Evolutionary conservation across 2,329 filamentous ascomycete species (phyloP).

Genomic region (Emergomyces africanus): DNA sequence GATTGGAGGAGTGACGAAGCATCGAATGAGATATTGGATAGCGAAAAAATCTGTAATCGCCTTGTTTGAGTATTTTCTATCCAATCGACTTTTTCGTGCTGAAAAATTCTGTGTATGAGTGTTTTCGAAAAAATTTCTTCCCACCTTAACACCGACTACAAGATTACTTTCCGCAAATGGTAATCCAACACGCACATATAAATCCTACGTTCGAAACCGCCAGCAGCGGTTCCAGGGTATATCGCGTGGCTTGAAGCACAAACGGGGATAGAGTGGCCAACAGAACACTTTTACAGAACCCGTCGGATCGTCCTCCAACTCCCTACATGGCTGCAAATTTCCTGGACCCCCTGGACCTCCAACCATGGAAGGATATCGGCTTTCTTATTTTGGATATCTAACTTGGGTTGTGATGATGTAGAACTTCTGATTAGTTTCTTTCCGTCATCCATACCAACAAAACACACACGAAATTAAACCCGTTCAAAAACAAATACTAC

Average conservation of each 20-base stretch:
- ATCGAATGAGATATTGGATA: slow-evolving; percentile 1
- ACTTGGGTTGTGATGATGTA: background rate
- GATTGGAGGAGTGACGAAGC: background rate
- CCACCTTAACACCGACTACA: background rate
- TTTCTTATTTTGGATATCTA: background rate
- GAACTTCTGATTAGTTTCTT: background rate
- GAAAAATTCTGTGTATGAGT: background rate
- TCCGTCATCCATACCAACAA: background rate
- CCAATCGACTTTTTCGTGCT: slow-evolving; percentile 4
- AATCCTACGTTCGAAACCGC: background rate
- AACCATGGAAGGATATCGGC: background rate
- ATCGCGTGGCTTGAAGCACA: background rate
- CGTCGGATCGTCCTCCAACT: background rate
- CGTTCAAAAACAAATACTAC: no score
- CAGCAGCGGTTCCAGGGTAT: background rate
- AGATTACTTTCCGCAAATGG: background rate
- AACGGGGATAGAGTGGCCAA: background rate
- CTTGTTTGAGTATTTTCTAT: slow-evolving; percentile 2
- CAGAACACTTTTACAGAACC: background rate
- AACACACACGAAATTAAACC: background rate
- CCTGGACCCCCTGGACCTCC: background rate
- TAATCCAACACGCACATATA: background rate
- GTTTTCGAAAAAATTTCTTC: background rate
- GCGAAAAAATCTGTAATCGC: slow-evolving; percentile 2
- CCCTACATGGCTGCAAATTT: background rate